Conservation (phyloP, 805 yeast species). For the Pichia nanzhaoensis region DNA sequence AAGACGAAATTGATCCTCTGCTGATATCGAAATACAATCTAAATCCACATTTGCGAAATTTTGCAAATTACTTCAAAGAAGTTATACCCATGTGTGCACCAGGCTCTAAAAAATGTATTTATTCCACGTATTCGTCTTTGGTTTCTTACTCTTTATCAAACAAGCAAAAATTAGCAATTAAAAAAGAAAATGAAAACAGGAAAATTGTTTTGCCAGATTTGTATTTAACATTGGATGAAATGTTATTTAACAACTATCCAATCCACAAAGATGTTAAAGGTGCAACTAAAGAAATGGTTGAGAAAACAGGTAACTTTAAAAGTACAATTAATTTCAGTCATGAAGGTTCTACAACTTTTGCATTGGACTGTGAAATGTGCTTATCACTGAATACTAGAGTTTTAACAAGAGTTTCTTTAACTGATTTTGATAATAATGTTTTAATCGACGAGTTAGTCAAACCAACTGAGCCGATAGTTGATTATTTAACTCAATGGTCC, state of each 20-base stretch:
- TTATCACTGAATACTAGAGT: constrained; percentile 53
- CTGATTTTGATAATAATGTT: constrained; percentile 54
- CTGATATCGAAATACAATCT: constrained; percentile 8
- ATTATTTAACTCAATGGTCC: constrained; percentile 77
- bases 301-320: constrained; percentile 36
- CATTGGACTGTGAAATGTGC: constrained; percentile 95
- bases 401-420: constrained; percentile 69
- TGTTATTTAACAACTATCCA: constrained; percentile 46
- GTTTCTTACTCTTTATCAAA: constrained; percentile 51
- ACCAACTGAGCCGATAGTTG: constrained; percentile 67
- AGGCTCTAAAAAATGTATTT: constrained; percentile 51
- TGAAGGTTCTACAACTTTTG: constrained; percentile 59
- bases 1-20: constrained; percentile 12
- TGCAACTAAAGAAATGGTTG: constrained; percentile 16
- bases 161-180: constrained; percentile 41
- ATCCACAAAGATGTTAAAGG: constrained; percentile 40
- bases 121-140: constrained; percentile 50
- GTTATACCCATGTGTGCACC: constrained; percentile 53
- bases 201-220: constrained; percentile 47
- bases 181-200: constrained; percentile 29
- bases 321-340: constrained; percentile 49
- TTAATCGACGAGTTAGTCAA: constrained; percentile 70
- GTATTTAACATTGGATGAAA: constrained; percentile 40
- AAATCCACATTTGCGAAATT: constrained; percentile 25
- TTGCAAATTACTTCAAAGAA: constrained; percentile 35